These are phyloP conservation scores for Cryphonectria nitschkei DNA, from an alignment of 2,329 filamentous ascomycete species.

Conservation along the genomic window DNA sequence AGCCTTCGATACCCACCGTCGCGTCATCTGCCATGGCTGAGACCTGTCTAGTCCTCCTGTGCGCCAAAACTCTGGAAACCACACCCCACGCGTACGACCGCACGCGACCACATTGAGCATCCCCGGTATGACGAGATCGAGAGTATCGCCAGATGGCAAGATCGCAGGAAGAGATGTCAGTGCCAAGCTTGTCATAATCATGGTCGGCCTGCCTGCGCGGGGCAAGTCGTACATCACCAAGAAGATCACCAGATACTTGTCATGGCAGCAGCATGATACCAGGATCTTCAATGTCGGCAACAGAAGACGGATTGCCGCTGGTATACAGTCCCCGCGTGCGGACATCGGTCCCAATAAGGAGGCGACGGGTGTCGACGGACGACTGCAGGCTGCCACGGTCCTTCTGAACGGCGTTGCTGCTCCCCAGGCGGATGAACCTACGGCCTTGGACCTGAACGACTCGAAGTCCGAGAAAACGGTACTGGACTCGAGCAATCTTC, in stretches of 20 bases:
- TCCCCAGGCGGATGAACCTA: slow-evolving; percentile 44
- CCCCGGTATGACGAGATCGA: slow-evolving; percentile 92
- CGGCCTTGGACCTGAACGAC: slow-evolving; percentile 43
- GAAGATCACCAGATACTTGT: slow-evolving; percentile 92
- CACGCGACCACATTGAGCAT: slow-evolving; percentile 97
- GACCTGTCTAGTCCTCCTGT: slow-evolving; percentile 59
- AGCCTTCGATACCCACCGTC: slow-evolving; percentile 15
- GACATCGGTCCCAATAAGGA: slow-evolving; percentile 36
- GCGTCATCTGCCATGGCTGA: slow-evolving; percentile 30
- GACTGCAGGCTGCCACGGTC: slow-evolving; percentile 59
- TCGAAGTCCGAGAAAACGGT: slow-evolving; percentile 27
- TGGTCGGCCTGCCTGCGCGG: slow-evolving; percentile 93
- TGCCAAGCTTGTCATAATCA: slow-evolving; percentile 95
- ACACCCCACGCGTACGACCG: slow-evolving; percentile 76
- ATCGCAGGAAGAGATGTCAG: slow-evolving; percentile 94
- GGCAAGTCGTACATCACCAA: slow-evolving; percentile 99
- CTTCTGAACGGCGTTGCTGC: slow-evolving; percentile 58
- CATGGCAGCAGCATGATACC: slow-evolving; percentile 96
- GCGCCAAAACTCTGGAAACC: slow-evolving; percentile 73
- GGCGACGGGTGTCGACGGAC: slow-evolving; percentile 44
- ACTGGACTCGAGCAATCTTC: slow-evolving; percentile 19
- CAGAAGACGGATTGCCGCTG: slow-evolving; percentile 78
- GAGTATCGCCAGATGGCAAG: slow-evolving; percentile 91
- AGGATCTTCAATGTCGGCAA: slow-evolving; percentile 98
- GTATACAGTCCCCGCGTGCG: slow-evolving; percentile 43